A percentile compares a stretch with the other conserved stretches of the same genome.
Evolutionary conservation across 2,329 filamentous ascomycete genomes (phyloP).

Genomic region (Xylariales sp.): DNA sequence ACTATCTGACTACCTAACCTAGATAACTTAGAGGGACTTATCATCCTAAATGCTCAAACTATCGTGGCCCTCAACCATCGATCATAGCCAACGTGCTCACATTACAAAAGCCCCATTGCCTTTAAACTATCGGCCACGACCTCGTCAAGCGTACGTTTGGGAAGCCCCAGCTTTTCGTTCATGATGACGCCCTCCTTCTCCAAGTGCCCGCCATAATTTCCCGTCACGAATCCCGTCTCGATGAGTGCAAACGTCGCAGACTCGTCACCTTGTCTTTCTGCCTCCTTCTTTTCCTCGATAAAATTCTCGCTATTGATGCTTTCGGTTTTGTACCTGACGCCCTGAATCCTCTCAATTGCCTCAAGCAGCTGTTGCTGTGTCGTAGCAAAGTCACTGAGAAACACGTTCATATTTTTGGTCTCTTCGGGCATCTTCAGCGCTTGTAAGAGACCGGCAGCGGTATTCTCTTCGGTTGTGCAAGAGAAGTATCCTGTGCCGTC

Average conservation of each 20-base stretch:
- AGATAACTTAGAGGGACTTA: no score
- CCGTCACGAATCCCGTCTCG: slow-evolving; percentile 50
- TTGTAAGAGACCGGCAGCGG: slow-evolving; percentile 47
- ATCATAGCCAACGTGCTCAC: background rate
- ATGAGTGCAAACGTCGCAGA: slow-evolving; percentile 47
- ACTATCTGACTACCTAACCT: no score
- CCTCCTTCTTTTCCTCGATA: slow-evolving; percentile 48
- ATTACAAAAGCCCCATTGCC: slow-evolving; percentile 25
- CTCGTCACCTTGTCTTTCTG: slow-evolving; percentile 42
- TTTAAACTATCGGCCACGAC: slow-evolving; percentile 39
- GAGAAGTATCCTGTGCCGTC: slow-evolving; percentile 51
- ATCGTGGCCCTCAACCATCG: background rate
- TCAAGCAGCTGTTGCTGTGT: slow-evolving; percentile 54
- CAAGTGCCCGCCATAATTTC: slow-evolving; percentile 49
- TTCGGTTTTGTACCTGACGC: slow-evolving; percentile 53
- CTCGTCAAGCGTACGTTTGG: slow-evolving; percentile 44
- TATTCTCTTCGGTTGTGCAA: slow-evolving; percentile 52
- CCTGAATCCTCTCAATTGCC: slow-evolving; percentile 61
- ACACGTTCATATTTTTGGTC: slow-evolving; percentile 50
- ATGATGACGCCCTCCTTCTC: slow-evolving; percentile 51
- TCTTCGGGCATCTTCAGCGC: slow-evolving; percentile 47
- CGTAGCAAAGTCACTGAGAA: slow-evolving; percentile 51
- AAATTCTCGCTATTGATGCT: slow-evolving; percentile 44
- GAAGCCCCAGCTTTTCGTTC: slow-evolving; percentile 48
- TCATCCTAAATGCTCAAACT: no score